Percentiles rank a stretch among this genome's conserved stretches.
Evolutionary conservation across 805 yeast species (phyloP).

Genomic region (Candida golubevii): DNA sequence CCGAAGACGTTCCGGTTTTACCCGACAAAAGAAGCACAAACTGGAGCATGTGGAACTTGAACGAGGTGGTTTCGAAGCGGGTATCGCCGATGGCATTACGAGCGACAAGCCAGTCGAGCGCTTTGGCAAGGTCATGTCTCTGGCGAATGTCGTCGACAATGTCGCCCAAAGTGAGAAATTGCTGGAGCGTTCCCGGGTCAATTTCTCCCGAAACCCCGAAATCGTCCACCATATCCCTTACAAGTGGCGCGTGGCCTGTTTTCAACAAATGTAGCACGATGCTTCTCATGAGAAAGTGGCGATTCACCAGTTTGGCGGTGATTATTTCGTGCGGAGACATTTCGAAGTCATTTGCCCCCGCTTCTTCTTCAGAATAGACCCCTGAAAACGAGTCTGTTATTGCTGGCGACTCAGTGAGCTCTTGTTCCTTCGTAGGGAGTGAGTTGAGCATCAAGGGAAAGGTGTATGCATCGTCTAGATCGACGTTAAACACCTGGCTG

Average conservation of each 20-base stretch:
- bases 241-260: slow-evolving; percentile 36
- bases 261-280: slow-evolving; percentile 37
- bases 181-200: slow-evolving; percentile 21
- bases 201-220: slow-evolving; percentile 19
- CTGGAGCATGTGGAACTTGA: slow-evolving; percentile 40
- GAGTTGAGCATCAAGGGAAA: slow-evolving; percentile 33
- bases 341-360: neutral
- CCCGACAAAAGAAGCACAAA: slow-evolving; percentile 25
- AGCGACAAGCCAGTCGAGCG: slow-evolving; percentile 31
- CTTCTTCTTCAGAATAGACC: neutral
- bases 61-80: slow-evolving; percentile 26
- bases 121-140: slow-evolving; percentile 29
- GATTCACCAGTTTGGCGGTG: slow-evolving; percentile 20
- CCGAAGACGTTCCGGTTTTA: neutral
- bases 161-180: slow-evolving; percentile 26
- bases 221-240: slow-evolving; percentile 26
- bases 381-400: neutral
- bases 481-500: slow-evolving; percentile 25
- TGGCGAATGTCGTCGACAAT: slow-evolving; percentile 32
- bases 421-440: slow-evolving; percentile 17
- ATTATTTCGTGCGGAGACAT: neutral
- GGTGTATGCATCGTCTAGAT: slow-evolving; percentile 39
- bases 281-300: slow-evolving; percentile 31
- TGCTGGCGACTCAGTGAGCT: neutral
- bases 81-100: slow-evolving; percentile 11